phyloP scores from a whole-genome alignment of 768 basidiomycete species.

The Tricholomella constricta region DNA sequence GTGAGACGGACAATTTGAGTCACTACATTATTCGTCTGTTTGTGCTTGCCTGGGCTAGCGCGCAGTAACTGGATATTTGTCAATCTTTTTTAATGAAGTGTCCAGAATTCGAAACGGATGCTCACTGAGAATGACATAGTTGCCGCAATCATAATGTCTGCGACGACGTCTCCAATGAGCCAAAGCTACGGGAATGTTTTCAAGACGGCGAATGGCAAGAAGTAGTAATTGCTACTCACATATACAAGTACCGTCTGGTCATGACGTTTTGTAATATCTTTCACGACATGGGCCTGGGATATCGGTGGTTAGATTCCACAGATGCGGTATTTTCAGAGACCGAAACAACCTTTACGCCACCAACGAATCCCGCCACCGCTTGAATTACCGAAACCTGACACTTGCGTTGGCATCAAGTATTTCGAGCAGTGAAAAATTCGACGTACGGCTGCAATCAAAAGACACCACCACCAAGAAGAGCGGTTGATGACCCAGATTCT shows the following conservation, averaged over 20 bases:
- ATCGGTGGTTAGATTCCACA: no score
- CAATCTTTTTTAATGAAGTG: not conserved
- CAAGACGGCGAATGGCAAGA: no score
- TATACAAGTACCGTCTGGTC: not conserved
- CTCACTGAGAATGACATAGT: conserved; percentile 3
- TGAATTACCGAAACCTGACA: not conserved
- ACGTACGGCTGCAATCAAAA: conserved; percentile 4
- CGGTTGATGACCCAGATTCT: conserved; percentile 18
- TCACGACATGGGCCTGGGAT: not conserved
- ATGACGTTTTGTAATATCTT: conserved; percentile 3
- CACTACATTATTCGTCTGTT: conserved; percentile 9
- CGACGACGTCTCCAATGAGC: conserved; percentile 3
- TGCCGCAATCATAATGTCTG: conserved; percentile 3
- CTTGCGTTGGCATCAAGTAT: not conserved
- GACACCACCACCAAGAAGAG: conserved; percentile 6
- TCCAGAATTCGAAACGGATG: not conserved
- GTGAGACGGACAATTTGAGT: conserved; percentile 12
- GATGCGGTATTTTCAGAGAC: no score
- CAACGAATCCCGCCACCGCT: conserved; percentile 7
- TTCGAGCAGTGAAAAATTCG: not conserved
- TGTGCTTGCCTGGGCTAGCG: not conserved
- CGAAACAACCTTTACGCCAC: not conserved
- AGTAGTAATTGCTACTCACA: no score
- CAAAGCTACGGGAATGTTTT: no score
- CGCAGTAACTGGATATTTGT: not conserved